Conservation (phyloP, 805 yeast species). For the Cyberlindnera mrakii region DNA sequence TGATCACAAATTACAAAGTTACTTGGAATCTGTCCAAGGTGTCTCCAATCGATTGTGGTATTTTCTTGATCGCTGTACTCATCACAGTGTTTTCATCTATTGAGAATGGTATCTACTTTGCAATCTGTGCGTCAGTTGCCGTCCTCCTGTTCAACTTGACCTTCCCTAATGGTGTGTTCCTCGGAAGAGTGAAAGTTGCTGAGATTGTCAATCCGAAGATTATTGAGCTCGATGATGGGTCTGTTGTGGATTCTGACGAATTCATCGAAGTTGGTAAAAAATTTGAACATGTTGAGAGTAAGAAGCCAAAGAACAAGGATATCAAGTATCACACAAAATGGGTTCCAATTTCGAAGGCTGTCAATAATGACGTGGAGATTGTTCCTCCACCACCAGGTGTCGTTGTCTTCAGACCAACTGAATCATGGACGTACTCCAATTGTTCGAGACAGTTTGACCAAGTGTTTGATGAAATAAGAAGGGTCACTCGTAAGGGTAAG, state of each 20-base stretch:
- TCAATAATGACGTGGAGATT: slow-evolving; percentile 54
- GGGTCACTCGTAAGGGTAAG: slow-evolving; percentile 55
- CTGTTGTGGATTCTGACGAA: slow-evolving; percentile 5
- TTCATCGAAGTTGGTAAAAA: background rate
- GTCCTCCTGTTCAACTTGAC: slow-evolving; percentile 67
- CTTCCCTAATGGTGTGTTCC: slow-evolving; percentile 74
- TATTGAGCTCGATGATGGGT: slow-evolving; percentile 18
- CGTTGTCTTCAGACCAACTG: slow-evolving; percentile 75
- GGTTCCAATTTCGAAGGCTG: slow-evolving; percentile 53
- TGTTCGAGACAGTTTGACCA: slow-evolving; percentile 66
- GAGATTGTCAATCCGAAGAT: slow-evolving; percentile 63
- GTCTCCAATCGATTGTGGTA: slow-evolving; percentile 40
- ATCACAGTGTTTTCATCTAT: slow-evolving; percentile 38
- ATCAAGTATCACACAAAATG: slow-evolving; percentile 52
- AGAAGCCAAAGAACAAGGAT: slow-evolving; percentile 5
- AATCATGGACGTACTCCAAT: slow-evolving; percentile 78
- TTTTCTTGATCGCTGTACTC: slow-evolving; percentile 21
- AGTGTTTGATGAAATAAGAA: slow-evolving; percentile 61
- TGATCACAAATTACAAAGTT: slow-evolving; percentile 63
- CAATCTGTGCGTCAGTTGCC: slow-evolving; percentile 78
- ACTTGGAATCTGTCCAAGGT: slow-evolving; percentile 67
- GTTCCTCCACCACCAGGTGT: slow-evolving; percentile 88
- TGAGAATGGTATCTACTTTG: slow-evolving; percentile 88
- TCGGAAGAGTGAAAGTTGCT: slow-evolving; percentile 71
- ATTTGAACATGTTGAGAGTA: slow-evolving; percentile 4